Base-by-base conservation (phyloP, 2,329 filamentous ascomycete species). In the Hypomyces perniciosus region DNA sequence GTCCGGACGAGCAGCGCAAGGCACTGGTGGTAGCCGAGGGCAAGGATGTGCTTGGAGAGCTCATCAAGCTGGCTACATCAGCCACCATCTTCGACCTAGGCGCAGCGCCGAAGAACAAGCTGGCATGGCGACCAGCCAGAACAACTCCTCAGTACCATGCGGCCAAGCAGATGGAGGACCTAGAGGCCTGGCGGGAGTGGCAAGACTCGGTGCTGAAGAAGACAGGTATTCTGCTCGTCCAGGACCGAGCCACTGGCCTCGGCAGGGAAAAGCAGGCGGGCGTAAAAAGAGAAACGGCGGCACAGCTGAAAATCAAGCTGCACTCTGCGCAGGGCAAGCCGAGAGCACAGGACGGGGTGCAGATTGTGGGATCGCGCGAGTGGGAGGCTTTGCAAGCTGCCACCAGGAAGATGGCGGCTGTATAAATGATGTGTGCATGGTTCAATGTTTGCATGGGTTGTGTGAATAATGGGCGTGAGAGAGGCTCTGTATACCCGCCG, bases 121-220 rank as follows among this genome's bases (percentile, higher is more conserved):
- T 84, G 38, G 77, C 78, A 8, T 89, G 86, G 85, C 76, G 80
- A 56, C 84, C 84, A 26, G 79, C 80, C 26, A 80, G 72, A 61
- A 74, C 73, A 37, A 86, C 82, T 42, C 80, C 84, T 4, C 77
- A 81, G 62, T 88, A 83, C 68, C 80, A 84, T 54, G 81, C 83
- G 8, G 83, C 83, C 13, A 77, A 74, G 63, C 79, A 84, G 64
- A 76, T 73, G 51, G 85, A 88, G 66, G 79, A 86, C 56, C 85
- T 80, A 60, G 82, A 77, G 27, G 71, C 75, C 1, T 85, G 81
- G 82, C 74, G 72, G 59, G 68, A 69, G 53, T 85, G 82, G 82
- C 73, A 77, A 59, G 70, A 73, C 27, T 72, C 73, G 6, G 76
- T 84, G 33, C 61, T 79, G 8, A 71, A 73, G 61, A 84, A 83